Evolutionary conservation across 805 yeast genomes (phyloP), one percentile per base, ranked within the genome.

Genomic region (Schizosaccharomyces osmophilus): DNA sequence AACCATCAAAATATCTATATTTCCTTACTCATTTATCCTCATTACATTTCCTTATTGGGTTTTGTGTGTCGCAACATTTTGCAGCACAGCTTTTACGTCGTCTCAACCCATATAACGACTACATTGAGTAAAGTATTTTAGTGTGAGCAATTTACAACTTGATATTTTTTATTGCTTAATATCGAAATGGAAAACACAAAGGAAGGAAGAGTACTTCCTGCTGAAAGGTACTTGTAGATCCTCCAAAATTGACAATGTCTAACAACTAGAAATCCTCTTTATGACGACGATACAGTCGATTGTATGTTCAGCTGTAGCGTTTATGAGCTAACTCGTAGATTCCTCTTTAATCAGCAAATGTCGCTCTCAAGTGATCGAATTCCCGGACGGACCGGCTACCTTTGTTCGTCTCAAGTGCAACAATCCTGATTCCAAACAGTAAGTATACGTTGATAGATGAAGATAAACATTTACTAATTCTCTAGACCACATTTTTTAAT

Each of bases 281-380:
- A 51, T 29, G 26, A 51, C 31, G 57, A 51, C 36, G 36, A 22
- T 17, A 29, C 36, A 3, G 5, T 24, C 2, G 57, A 51, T 8
- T 29, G 57, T 51, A 51, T 29, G 57, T 29, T 4, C 6, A 8
- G 15, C 32, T 29, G 57, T 5, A 22, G 9, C 2, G 22, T 9
- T 29, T 73, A 73, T 75, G 66, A 67, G 51, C 75, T 75, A 3
- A 59, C 69, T 61, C 8, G n/a, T 13, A 51, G 57, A 51, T 29
- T 4, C 57, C 17, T 5, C 57, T 19, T 29, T 51, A 8, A 51
- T 51, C 57, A 22, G 31, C 19, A 51, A 51, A 29, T 51, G 57
- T 26, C 57, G 57, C 57, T 22, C 57, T 13, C 57, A 51, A 17
- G 57, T 51, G 19, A 51, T 51, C 6, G 57, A 51, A 22, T 51